Percentiles rank a stretch among this genome's conserved stretches.
These are phyloP conservation scores for Ustilago cynodontis DNA, from an alignment of 1,284 basidiomycete species.

Conservation along the genomic window DNA sequence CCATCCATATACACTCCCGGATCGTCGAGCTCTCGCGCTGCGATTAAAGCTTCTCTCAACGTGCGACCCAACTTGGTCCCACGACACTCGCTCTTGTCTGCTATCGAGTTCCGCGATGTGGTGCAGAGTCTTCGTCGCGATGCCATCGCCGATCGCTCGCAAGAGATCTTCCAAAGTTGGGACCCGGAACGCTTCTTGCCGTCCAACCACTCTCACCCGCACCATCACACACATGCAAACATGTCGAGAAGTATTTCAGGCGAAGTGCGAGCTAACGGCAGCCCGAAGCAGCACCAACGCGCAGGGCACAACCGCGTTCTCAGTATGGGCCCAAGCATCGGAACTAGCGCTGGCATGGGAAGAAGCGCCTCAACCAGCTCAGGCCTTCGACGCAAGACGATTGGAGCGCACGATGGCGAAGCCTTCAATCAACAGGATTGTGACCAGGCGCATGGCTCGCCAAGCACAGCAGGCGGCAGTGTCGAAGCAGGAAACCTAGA, in stretches of 20 bases:
- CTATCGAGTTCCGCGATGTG: conserved; percentile 91
- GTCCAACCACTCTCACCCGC: conserved; percentile 30
- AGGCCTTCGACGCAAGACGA: conserved; percentile 25
- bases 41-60: conserved; percentile 17
- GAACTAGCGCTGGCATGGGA: conserved; percentile 4
- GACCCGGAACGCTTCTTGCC: conserved; percentile 60
- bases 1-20: conserved; percentile 36
- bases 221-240: conserved; percentile 19
- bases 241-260: conserved; percentile 27
- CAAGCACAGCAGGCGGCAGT: conserved; percentile 1
- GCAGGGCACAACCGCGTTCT: conserved; percentile 33
- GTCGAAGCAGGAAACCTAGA: conserved; percentile 45
- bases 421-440: conserved; percentile 3
- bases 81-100: conserved; percentile 81
- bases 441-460: background rate
- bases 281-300: conserved; percentile 14
- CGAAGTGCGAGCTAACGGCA: conserved; percentile 10
- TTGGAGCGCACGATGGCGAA: conserved; percentile 29
- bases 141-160: conserved; percentile 52
- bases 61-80: conserved; percentile 53
- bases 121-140: conserved; percentile 80
- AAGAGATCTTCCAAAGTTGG: conserved; percentile 60
- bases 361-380: conserved; percentile 30
- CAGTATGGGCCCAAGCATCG: conserved; percentile 30
- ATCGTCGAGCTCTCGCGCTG: conserved; percentile 22